Conservation (phyloP, 2,329 filamentous ascomycete species). For the Colletotrichum sojae region DNA sequence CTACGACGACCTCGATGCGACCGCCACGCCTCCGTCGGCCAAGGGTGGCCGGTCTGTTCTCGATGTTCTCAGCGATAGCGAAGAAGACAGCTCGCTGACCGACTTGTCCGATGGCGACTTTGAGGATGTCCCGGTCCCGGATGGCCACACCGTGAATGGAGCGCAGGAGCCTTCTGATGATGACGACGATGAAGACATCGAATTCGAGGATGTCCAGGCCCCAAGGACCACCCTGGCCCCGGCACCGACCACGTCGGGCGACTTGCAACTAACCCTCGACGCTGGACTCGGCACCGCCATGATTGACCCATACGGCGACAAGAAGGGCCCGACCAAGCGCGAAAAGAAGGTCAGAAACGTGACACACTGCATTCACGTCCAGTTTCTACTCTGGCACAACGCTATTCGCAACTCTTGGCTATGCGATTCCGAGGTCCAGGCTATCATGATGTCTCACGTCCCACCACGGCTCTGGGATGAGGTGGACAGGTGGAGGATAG, state of each 20-base stretch:
- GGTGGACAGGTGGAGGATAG: conserved; percentile 79
- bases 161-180: conserved; percentile 51
- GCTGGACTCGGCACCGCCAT: conserved; percentile 72
- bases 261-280: conserved; percentile 81
- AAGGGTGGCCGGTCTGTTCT: conserved; percentile 60
- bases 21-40: conserved; percentile 58
- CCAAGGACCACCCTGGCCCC: conserved; percentile 55
- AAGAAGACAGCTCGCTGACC: conserved; percentile 64
- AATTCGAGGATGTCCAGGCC: conserved; percentile 71
- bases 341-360: conserved; percentile 83
- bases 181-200: conserved; percentile 74
- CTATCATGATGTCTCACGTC: conserved; percentile 81
- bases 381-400: conserved; percentile 91
- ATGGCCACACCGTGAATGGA: conserved; percentile 61
- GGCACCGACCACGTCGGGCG: conserved; percentile 69
- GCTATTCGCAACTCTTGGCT: conserved; percentile 87
- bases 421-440: conserved; percentile 82
- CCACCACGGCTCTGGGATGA: conserved; percentile 78
- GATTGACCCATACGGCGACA: conserved; percentile 73
- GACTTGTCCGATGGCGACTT: conserved; percentile 72
- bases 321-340: conserved; percentile 88
- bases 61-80: conserved; percentile 59
- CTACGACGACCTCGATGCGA: conserved; percentile 73
- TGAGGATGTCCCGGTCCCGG: conserved; percentile 57
- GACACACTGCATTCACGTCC: conserved; percentile 91